phyloP scores from a whole-genome alignment of 2,329 filamentous ascomycete species.

The Emergomyces africanus region DNA sequence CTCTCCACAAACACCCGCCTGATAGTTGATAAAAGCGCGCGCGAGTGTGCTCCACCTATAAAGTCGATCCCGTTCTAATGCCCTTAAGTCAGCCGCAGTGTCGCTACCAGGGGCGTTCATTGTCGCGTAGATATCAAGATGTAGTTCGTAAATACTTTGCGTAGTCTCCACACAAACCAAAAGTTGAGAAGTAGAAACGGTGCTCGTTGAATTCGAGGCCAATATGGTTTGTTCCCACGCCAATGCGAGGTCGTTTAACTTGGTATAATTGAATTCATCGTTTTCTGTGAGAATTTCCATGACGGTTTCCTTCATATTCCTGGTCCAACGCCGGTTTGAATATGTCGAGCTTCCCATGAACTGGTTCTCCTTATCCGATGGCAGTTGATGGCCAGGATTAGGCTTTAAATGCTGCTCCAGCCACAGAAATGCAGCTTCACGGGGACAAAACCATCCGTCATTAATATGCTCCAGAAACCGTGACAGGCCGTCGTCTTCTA shows the following conservation, averaged over 20 bases:
- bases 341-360: constrained; percentile 34
- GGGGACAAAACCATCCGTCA: constrained; percentile 31
- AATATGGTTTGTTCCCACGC: constrained; percentile 19
- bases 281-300: constrained; percentile 40
- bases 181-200: constrained; percentile 20
- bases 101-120: constrained; percentile 49
- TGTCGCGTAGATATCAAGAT: constrained; percentile 52
- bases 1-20: constrained; percentile 20
- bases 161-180: constrained; percentile 38
- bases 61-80: constrained; percentile 45
- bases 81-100: constrained; percentile 38
- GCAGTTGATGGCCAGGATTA: constrained; percentile 14
- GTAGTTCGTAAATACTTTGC: constrained; percentile 52
- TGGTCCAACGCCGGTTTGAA: constrained; percentile 41
- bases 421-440: constrained; percentile 43
- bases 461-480: constrained; percentile 36
- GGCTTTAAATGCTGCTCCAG: constrained; percentile 39
- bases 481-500: constrained; percentile 24
- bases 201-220: constrained; percentile 6
- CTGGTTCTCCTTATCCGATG: constrained; percentile 2
- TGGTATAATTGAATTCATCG: constrained; percentile 41
- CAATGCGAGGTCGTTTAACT: constrained; percentile 23
- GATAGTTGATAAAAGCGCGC: constrained; percentile 38
- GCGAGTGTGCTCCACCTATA: constrained; percentile 48
- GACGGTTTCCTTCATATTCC: constrained; percentile 42